Percentiles rank a stretch among this genome's conserved stretches.
Conservation (phyloP, 163 green algal genomes). For the Prototheca wickerhamii region DNA sequence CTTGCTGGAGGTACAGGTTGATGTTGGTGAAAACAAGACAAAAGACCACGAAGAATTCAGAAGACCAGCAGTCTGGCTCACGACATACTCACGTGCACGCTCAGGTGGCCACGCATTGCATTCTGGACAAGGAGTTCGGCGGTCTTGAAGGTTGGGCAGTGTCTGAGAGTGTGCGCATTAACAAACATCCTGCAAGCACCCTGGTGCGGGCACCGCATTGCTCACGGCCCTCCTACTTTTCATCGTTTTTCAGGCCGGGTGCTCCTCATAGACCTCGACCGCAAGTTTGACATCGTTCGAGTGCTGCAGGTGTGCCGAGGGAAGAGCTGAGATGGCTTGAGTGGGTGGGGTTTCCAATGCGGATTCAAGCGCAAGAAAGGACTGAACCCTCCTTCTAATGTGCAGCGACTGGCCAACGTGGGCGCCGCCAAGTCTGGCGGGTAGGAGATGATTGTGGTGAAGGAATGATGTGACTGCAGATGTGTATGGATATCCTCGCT, state of each 20-base stretch:
- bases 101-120: not conserved
- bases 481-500: no score
- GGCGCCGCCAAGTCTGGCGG: no score
- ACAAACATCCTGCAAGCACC: not conserved
- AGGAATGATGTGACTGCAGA: no score
- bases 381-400: not conserved
- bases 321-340: not conserved
- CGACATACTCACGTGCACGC: not conserved
- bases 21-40: no score
- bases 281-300: slow-evolving; percentile 2
- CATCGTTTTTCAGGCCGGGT: no score
- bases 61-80: not conserved
- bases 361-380: not conserved
- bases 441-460: no score
- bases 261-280: not conserved
- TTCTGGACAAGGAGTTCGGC: not conserved
- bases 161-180: not conserved
- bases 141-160: not conserved
- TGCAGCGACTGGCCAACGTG: not conserved
- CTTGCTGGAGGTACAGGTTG: not conserved
- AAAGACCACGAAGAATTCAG: not conserved
- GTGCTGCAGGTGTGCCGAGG: not conserved
- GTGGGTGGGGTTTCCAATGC: not conserved
- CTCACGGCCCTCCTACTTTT: not conserved
- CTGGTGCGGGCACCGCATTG: not conserved